These are phyloP conservation scores for Ascochyta viciae-villosae DNA, from an alignment of 2,329 filamentous ascomycete species.

Conservation along the genomic window DNA sequence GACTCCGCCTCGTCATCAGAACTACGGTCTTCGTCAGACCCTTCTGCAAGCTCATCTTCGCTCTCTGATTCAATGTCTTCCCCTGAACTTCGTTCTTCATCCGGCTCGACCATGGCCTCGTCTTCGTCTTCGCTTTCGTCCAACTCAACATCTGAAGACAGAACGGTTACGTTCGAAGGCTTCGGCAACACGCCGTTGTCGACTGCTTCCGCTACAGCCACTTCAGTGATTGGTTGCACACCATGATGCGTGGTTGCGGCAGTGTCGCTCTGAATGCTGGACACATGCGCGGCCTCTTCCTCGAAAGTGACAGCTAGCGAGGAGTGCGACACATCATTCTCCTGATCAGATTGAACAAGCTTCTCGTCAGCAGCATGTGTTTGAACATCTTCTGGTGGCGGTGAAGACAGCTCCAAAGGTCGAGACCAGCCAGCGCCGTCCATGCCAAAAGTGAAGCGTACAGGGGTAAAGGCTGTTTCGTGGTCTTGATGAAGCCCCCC, in stretches of 20 bases:
- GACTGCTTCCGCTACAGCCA: background rate
- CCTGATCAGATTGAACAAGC: background rate
- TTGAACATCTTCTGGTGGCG: constrained; percentile 18
- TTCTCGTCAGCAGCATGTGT: constrained; percentile 10
- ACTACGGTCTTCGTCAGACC: background rate
- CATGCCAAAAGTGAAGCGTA: constrained; percentile 47
- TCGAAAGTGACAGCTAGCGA: background rate
- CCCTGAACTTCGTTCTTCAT: background rate
- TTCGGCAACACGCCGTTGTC: background rate
- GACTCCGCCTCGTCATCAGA: background rate
- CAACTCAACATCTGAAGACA: constrained; percentile 5
- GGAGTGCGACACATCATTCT: background rate
- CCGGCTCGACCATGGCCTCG: background rate
- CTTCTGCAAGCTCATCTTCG: background rate
- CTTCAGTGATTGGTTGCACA: background rate
- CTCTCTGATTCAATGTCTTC: background rate
- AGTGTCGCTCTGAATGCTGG: background rate
- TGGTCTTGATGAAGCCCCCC: constrained; percentile 37
- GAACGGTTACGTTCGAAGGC: background rate
- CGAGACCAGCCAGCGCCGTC: constrained; percentile 37
- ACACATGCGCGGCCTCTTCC: background rate
- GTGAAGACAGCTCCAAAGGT: constrained; percentile 26
- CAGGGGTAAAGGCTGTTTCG: constrained; percentile 45
- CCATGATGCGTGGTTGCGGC: background rate
- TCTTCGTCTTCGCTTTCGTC: background rate